Evolutionary conservation across 179 eudicot species (phyloP).

Genomic region (Gypsophila paniculata): DNA sequence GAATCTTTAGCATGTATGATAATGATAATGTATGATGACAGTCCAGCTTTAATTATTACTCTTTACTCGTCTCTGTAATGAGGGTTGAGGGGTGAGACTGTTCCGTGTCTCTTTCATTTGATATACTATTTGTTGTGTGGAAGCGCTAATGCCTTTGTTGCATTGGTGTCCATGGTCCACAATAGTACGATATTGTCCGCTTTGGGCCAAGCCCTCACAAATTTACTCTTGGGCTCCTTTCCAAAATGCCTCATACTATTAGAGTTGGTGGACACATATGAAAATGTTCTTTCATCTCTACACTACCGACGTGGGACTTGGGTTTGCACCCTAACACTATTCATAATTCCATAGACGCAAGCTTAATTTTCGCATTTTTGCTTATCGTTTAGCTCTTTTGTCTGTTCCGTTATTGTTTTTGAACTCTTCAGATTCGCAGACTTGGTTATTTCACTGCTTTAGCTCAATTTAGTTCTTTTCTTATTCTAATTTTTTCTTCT

Average conservation of each 20-base stretch:
- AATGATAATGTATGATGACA: slow-evolving; percentile 55
- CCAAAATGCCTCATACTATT: no score
- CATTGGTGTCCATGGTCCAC: no score
- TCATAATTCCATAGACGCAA: not conserved
- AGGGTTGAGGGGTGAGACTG: not conserved
- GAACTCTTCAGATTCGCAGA: not conserved
- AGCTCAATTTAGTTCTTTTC: not conserved
- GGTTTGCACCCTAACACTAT: no score
- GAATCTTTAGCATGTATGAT: slow-evolving; percentile 60
- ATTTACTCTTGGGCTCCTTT: no score
- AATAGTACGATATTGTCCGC: no score
- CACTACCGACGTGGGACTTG: no score
- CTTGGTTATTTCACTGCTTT: not conserved
- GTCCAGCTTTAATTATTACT: not conserved
- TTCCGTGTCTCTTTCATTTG: no score
- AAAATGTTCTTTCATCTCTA: no score
- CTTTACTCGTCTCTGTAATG: not conserved
- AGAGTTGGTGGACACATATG: no score
- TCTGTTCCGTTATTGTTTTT: not conserved
- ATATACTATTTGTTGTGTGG: no score
- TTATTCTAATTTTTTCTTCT: not conserved
- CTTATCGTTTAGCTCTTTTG: not conserved
- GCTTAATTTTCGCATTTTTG: slow-evolving; percentile 5
- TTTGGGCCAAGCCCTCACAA: no score
- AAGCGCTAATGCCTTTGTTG: no score